Evolutionary conservation across 192 early-diverging fungal genomes (phyloP).

Genomic region (Backusella luteola): DNA sequence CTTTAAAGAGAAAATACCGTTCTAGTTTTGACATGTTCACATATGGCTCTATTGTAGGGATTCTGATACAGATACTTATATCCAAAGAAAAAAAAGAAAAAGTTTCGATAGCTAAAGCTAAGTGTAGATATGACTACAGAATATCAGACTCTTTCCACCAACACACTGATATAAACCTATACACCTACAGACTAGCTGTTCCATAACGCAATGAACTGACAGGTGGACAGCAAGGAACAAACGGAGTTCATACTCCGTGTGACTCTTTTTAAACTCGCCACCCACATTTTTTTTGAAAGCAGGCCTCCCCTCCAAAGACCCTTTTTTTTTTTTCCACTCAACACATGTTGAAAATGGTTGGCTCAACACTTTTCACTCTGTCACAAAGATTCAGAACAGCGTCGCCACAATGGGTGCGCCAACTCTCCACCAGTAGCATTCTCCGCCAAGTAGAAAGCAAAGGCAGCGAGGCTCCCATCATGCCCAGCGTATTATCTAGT

Average conservation of each 20-base stretch:
- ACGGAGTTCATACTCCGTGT: neutral
- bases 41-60: no score
- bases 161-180: no score
- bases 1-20: no score
- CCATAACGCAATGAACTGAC: no score
- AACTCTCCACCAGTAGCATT: constrained; percentile 3
- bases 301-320: neutral
- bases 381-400: constrained; percentile 3
- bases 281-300: constrained; percentile 4
- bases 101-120: no score
- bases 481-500: constrained; percentile 16
- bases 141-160: no score
- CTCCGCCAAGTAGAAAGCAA: neutral
- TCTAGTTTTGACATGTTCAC: no score
- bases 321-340: neutral
- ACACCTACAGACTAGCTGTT: no score
- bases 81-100: no score
- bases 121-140: no score
- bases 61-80: no score
- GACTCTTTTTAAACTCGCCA: neutral
- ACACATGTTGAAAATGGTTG: neutral
- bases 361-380: constrained; percentile 2
- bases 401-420: constrained; percentile 3
- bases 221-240: no score
- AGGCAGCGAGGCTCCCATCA: neutral